Conservation (phyloP, 2,329 filamentous ascomycete species). For the Colletotrichum tabaci region DNA sequence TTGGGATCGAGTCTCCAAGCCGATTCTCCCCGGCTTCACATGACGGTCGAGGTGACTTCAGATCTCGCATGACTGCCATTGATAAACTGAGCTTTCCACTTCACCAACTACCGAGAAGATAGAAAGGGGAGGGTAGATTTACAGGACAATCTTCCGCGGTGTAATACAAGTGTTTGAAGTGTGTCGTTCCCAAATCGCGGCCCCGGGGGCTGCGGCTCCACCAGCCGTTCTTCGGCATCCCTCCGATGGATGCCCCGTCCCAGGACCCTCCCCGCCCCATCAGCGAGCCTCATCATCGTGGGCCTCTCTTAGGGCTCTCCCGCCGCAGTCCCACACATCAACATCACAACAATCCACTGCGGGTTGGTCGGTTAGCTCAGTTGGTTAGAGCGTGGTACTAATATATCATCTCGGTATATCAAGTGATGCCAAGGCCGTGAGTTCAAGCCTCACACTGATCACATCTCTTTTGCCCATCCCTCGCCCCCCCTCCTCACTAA, state of each 20-base stretch:
- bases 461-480: constrained; percentile 5
- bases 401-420: constrained; percentile 31
- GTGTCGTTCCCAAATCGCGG: neutral
- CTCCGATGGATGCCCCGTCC: neutral
- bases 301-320: constrained; percentile 18
- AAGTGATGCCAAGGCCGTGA: constrained; percentile 39
- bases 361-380: constrained; percentile 38
- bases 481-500: too few relatives aligned
- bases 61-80: too few relatives aligned
- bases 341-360: neutral
- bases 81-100: too few relatives aligned
- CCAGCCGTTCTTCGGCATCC: neutral
- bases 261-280: neutral
- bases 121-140: too few relatives aligned
- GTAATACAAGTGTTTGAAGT: neutral
- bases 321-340: neutral
- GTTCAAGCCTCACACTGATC: constrained; percentile 42
- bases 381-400: constrained; percentile 42
- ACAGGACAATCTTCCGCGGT: too few relatives aligned
- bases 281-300: constrained; percentile 5
- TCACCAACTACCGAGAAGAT: too few relatives aligned
- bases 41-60: neutral
- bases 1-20: neutral
- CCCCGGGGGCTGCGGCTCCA: neutral
- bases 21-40: neutral